These are phyloP conservation scores for Macadamia tetraphylla DNA, from an alignment of 164 flowering plant genomes.

Conservation along the genomic window DNA sequence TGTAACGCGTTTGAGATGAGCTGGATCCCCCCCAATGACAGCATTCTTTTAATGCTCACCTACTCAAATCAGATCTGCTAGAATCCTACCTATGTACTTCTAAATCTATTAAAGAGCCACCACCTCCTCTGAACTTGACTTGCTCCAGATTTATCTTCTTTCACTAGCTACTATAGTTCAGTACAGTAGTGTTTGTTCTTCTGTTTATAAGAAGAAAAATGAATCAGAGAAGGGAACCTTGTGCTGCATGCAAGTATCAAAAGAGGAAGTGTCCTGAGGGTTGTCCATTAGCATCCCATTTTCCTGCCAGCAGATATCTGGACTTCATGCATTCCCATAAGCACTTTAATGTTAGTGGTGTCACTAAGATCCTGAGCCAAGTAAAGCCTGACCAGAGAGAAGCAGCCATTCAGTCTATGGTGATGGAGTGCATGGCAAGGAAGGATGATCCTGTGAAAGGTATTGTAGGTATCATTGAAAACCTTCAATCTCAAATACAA, in stretches of 20 bases:
- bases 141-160: too few relatives aligned
- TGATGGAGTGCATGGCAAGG: conserved; percentile 16
- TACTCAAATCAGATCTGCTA: too few relatives aligned
- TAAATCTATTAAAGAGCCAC: too few relatives aligned
- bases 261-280: conserved; percentile 24
- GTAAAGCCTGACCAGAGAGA: neutral
- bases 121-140: too few relatives aligned
- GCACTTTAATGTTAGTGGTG: conserved; percentile 31
- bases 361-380: conserved; percentile 17
- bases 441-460: conserved; percentile 8
- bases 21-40: too few relatives aligned
- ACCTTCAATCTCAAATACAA: neutral
- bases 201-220: neutral
- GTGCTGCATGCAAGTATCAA: conserved; percentile 48
- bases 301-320: conserved; percentile 21
- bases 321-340: conserved; percentile 24
- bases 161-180: too few relatives aligned
- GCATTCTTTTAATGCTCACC: too few relatives aligned
- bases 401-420: conserved; percentile 16
- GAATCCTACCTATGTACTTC: too few relatives aligned
- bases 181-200: neutral
- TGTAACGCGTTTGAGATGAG: too few relatives aligned
- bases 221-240: conserved; percentile 13
- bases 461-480: neutral
- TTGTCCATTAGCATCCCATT: conserved; percentile 31